Conservation (phyloP, 352 stramenopile genomes). For the Plasmopara halstedii region DNA sequence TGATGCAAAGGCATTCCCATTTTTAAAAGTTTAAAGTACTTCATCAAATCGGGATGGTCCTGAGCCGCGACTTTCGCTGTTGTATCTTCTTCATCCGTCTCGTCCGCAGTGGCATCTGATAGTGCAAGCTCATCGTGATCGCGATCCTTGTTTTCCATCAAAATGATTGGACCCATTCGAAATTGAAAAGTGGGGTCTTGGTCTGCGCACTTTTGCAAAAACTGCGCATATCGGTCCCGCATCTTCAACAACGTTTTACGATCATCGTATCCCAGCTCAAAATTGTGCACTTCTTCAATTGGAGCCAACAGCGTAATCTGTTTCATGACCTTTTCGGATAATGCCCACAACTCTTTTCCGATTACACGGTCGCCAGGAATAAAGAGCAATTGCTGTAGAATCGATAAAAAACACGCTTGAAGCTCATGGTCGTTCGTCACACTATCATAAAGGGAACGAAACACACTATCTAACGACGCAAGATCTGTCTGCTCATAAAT, state of each 20-base stretch:
- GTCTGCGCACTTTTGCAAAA: conserved; percentile 59
- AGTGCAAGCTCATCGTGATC: conserved; percentile 48
- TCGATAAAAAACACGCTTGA: conserved; percentile 63
- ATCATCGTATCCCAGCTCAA: conserved; percentile 74
- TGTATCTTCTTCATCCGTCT: conserved; percentile 55
- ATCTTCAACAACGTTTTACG: conserved; percentile 69
- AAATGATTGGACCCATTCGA: conserved; percentile 61
- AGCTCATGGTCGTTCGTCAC: conserved; percentile 56
- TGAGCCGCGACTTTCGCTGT: conserved; percentile 29
- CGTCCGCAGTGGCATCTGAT: conserved; percentile 50
- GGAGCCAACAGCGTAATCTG: conserved; percentile 67
- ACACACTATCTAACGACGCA: conserved; percentile 61
- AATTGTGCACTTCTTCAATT: conserved; percentile 75
- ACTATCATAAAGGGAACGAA: conserved; percentile 44
- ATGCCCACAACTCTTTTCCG: conserved; percentile 83
- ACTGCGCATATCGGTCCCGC: conserved; percentile 68
- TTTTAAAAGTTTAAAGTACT: conserved; percentile 78
- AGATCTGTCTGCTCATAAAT: conserved; percentile 80
- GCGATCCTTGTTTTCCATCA: conserved; percentile 63
- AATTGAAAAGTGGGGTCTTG: conserved; percentile 63
- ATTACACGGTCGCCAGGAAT: conserved; percentile 73
- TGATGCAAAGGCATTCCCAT: conserved; percentile 72
- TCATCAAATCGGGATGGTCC: conserved; percentile 60
- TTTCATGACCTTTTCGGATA: conserved; percentile 71
- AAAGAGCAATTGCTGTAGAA: conserved; percentile 82